Conservation (phyloP, 2,329 filamentous ascomycete species). For the Colletotrichum sojae region DNA sequence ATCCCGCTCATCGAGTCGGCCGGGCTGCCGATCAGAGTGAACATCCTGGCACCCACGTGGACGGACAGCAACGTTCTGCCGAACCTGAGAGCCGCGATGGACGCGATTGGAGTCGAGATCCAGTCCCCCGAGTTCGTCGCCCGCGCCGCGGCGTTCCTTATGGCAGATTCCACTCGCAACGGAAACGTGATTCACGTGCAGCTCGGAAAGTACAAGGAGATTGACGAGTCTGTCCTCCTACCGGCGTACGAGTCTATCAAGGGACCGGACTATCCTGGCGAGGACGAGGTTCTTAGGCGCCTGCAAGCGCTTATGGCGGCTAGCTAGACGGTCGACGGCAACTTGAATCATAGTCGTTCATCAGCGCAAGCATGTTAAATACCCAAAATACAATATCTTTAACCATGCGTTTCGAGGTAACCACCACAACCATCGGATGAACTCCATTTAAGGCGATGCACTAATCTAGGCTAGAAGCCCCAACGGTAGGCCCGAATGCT, state of each 20-base stretch:
- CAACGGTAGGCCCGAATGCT: background rate
- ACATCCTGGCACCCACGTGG: conserved; percentile 51
- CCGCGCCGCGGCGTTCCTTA: conserved; percentile 61
- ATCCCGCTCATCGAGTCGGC: conserved; percentile 53
- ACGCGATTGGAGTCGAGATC: conserved; percentile 54
- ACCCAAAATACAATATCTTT: no score
- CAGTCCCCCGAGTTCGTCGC: conserved; percentile 65
- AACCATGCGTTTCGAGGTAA: no score
- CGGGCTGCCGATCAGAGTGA: conserved; percentile 65
- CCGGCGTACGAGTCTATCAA: conserved; percentile 52
- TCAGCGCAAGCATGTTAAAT: no score
- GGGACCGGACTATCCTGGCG: conserved; percentile 49
- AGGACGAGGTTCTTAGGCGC: conserved; percentile 53
- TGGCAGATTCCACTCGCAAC: conserved; percentile 62
- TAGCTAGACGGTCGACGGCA: background rate
- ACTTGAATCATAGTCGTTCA: no score
- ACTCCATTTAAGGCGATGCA: background rate
- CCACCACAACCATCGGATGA: background rate
- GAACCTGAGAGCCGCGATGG: conserved; percentile 51
- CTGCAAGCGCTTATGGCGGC: conserved; percentile 1
- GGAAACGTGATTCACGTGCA: conserved; percentile 68
- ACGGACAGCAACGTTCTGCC: conserved; percentile 58
- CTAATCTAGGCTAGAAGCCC: background rate
- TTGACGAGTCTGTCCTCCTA: conserved; percentile 62
- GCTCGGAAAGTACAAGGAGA: conserved; percentile 64